Percentiles rank a stretch among this genome's conserved stretches.
These are phyloP conservation scores for Candida vartiovaarae DNA, from an alignment of 805 yeast genomes.

Conservation along the genomic window DNA sequence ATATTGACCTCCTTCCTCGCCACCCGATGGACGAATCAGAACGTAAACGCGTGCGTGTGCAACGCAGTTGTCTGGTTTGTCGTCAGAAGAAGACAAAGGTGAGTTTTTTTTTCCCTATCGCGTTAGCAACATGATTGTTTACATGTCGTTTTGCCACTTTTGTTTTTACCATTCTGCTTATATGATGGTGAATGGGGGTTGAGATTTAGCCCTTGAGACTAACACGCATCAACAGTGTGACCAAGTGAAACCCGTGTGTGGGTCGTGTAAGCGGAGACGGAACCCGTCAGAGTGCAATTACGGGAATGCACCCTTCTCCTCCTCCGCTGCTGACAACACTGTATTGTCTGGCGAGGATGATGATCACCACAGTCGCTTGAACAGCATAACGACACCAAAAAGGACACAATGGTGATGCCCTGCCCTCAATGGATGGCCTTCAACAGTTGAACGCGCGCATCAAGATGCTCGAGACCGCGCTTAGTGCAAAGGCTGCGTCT, in stretches of 20 bases:
- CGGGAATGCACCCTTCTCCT: slow-evolving; percentile 11
- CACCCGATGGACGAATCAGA: not conserved
- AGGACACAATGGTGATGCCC: too few relatives aligned
- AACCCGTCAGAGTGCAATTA: slow-evolving; percentile 15
- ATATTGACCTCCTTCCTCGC: too few relatives aligned
- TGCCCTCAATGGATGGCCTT: not conserved
- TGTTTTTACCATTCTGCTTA: too few relatives aligned
- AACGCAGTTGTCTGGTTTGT: slow-evolving; percentile 19
- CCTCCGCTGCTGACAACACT: too few relatives aligned
- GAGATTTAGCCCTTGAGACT: too few relatives aligned
- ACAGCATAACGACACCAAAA: not conserved
- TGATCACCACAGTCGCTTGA: not conserved
- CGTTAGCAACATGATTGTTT: not conserved
- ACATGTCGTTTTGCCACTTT: too few relatives aligned
- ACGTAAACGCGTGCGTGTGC: not conserved
- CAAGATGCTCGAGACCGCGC: slow-evolving; percentile 11
- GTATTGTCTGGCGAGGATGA: too few relatives aligned
- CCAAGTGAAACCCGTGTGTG: slow-evolving; percentile 19
- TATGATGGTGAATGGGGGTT: too few relatives aligned
- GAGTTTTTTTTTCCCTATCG: slow-evolving; percentile 1
- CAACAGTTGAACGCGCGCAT: slow-evolving; percentile 11
- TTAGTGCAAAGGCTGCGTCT: not conserved
- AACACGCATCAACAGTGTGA: slow-evolving; percentile 13
- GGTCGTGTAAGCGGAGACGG: slow-evolving; percentile 14
- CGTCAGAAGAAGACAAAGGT: slow-evolving; percentile 22